phyloP scores from a whole-genome alignment of 139 green algal genomes.

The Auxenochlorella pyrenoidosa region DNA sequence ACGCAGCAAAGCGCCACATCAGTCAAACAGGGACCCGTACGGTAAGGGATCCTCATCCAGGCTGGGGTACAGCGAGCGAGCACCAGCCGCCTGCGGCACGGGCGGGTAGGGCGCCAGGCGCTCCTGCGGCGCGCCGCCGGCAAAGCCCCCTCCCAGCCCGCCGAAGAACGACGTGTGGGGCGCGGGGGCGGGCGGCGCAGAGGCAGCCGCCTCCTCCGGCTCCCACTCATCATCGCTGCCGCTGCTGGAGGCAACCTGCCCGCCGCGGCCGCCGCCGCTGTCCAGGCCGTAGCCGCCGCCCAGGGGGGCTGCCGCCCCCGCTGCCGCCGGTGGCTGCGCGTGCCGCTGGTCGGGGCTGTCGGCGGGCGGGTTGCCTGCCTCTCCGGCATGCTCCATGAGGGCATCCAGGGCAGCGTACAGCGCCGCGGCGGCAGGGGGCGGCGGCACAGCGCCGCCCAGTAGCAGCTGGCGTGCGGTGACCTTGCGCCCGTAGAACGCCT shows the following conservation, averaged over 20 bases:
- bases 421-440: slow-evolving; percentile 60
- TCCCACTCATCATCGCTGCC: slow-evolving; percentile 6
- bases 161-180: background rate
- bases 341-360: background rate
- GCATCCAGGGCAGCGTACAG: slow-evolving; percentile 61
- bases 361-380: background rate
- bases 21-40: slow-evolving; percentile 25
- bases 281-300: background rate
- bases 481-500: slow-evolving; percentile 67
- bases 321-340: too few relatives aligned
- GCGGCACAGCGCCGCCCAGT: slow-evolving; percentile 49
- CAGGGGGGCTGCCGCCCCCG: background rate
- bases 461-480: slow-evolving; percentile 67
- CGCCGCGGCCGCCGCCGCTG: background rate
- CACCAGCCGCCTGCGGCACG: background rate
- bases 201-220: background rate
- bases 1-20: background rate
- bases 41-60: slow-evolving; percentile 2
- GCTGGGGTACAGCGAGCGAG: background rate
- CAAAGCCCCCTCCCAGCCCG: background rate
- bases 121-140: background rate
- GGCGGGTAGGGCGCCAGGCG: background rate
- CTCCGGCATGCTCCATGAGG: slow-evolving; percentile 25
- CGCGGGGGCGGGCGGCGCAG: background rate
- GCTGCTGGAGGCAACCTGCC: background rate